Evolutionary conservation across 2,329 filamentous ascomycete species (phyloP).

Genomic region (Neonectria coccinea): DNA sequence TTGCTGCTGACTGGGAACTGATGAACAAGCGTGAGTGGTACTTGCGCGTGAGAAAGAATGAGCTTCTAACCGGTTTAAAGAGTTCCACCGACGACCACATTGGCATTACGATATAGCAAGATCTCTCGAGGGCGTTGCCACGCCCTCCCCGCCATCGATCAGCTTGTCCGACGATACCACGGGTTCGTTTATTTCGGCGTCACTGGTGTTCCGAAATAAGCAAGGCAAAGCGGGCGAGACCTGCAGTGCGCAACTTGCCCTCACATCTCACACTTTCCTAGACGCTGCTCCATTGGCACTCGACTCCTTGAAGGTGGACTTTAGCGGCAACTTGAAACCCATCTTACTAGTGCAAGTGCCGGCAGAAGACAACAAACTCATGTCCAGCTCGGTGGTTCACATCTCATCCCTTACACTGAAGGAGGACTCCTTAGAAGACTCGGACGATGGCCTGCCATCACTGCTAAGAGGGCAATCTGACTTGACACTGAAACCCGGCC

Average conservation of each 20-base stretch:
- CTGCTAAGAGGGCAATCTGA: slow-evolving; percentile 68
- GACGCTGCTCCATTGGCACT: slow-evolving; percentile 65
- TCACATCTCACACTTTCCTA: slow-evolving; percentile 67
- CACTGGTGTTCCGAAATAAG: slow-evolving; percentile 68
- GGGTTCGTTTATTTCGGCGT: slow-evolving; percentile 65
- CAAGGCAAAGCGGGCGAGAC: slow-evolving; percentile 72
- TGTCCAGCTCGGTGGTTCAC: slow-evolving; percentile 23
- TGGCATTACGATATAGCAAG: slow-evolving; percentile 73
- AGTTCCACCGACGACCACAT: slow-evolving; percentile 64
- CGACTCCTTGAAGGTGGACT: slow-evolving; percentile 64
- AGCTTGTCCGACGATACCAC: slow-evolving; percentile 63
- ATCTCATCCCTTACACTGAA: slow-evolving; percentile 47
- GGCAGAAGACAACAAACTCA: slow-evolving; percentile 20
- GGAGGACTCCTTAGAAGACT: slow-evolving; percentile 46
- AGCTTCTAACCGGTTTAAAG: slow-evolving; percentile 49
- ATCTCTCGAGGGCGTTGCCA: slow-evolving; percentile 63
- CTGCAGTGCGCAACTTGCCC: slow-evolving; percentile 67
- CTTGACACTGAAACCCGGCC: slow-evolving; percentile 74
- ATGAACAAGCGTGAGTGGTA: slow-evolving; percentile 65
- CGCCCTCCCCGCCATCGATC: slow-evolving; percentile 61
- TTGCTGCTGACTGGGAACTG: slow-evolving; percentile 75
- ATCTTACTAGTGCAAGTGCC: slow-evolving; percentile 62
- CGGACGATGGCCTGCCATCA: slow-evolving; percentile 47
- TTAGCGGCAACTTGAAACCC: slow-evolving; percentile 68
- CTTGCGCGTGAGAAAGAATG: too few relatives aligned